Percentiles rank a stretch among this genome's conserved stretches.
These are phyloP conservation scores for Fraxinus americana DNA, from an alignment of 257 asterid genomes.

Conservation along the genomic window DNA sequence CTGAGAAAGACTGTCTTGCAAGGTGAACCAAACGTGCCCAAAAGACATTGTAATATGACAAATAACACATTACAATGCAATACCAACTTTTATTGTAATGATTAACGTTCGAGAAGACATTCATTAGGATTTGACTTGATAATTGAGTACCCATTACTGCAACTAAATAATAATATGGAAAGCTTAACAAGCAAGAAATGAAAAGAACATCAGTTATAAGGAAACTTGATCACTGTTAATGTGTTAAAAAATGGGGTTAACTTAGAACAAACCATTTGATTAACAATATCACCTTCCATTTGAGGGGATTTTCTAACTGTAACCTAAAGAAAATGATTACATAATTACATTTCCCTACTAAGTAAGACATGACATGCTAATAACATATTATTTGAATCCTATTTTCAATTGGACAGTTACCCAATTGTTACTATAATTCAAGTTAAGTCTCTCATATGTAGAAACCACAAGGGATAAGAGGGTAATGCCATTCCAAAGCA, in stretches of 20 bases:
- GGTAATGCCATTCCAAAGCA: too few relatives aligned
- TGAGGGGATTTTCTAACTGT: neutral
- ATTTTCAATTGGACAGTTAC: too few relatives aligned
- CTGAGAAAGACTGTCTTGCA: neutral
- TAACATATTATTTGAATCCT: too few relatives aligned
- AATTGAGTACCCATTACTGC: conserved; percentile 42
- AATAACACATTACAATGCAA: neutral
- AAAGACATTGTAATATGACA: neutral
- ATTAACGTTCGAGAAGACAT: conserved; percentile 20
- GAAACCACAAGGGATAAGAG: too few relatives aligned
- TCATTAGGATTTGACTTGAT: conserved; percentile 30
- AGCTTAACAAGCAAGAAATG: conserved; percentile 29
- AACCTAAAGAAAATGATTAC: conserved; percentile 17
- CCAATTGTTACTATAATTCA: too few relatives aligned
- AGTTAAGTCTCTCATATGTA: too few relatives aligned
- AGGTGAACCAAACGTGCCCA: neutral
- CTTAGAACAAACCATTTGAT: neutral
- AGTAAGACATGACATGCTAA: too few relatives aligned
- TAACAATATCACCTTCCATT: conserved; percentile 4
- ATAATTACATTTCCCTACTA: conserved; percentile 9
- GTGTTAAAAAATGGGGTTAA: neutral
- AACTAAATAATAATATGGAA: conserved; percentile 32
- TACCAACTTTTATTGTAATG: neutral
- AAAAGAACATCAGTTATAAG: neutral
- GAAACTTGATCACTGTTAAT: neutral